Percentiles rank a stretch among this genome's conserved stretches.
Conservation (phyloP, 164 flowering plant species). For the Buxus sempervirens region DNA sequence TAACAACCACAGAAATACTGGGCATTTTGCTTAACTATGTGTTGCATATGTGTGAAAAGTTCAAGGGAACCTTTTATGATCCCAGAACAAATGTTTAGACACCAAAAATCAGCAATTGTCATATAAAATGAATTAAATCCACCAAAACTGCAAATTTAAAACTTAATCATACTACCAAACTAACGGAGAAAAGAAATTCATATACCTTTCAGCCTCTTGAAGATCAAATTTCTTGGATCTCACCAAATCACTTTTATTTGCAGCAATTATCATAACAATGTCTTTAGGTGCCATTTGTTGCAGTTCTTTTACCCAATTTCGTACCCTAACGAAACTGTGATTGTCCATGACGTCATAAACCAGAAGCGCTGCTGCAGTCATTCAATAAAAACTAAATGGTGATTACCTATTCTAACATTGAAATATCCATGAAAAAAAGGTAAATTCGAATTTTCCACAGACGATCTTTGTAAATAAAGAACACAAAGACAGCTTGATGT, state of each 20-base stretch:
- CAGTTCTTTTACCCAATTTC: slow-evolving; percentile 36
- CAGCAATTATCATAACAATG: slow-evolving; percentile 31
- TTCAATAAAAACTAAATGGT: not conserved
- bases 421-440: not conserved
- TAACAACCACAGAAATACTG: too few relatives aligned
- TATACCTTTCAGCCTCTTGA: slow-evolving; percentile 32
- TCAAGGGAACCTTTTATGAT: too few relatives aligned
- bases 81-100: too few relatives aligned
- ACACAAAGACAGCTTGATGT: not conserved
- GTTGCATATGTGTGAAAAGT: too few relatives aligned
- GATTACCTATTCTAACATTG: not conserved
- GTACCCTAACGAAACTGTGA: slow-evolving; percentile 27
- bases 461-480: not conserved
- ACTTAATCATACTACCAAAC: too few relatives aligned
- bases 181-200: not conserved
- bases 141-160: too few relatives aligned
- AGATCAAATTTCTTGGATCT: slow-evolving; percentile 28
- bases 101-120: too few relatives aligned
- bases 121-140: too few relatives aligned
- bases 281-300: slow-evolving; percentile 33
- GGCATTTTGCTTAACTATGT: too few relatives aligned
- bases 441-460: not conserved
- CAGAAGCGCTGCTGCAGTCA: slow-evolving; percentile 30
- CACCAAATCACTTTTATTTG: slow-evolving; percentile 33
- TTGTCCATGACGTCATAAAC: slow-evolving; percentile 31